Conservation (phyloP, 805 yeast genomes). For the Nakazawaea peltata region DNA sequence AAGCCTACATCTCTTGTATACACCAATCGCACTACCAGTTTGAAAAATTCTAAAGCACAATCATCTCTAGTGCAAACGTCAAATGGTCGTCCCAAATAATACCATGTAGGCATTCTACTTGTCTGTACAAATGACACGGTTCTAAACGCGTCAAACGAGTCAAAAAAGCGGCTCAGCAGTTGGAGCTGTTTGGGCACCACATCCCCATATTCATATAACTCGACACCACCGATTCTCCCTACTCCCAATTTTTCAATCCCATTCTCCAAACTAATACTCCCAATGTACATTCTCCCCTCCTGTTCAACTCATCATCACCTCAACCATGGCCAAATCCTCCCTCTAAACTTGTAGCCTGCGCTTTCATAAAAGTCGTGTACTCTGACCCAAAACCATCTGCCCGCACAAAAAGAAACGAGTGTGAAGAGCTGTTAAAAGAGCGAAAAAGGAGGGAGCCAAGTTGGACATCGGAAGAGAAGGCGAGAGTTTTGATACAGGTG, state of each 20-base stretch:
- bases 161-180: neutral
- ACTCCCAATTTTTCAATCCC: neutral
- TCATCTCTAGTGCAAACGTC: constrained; percentile 2
- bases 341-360: too few relatives aligned
- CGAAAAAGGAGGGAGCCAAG: too few relatives aligned
- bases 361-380: too few relatives aligned
- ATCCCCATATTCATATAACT: neutral
- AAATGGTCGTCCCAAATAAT: constrained; percentile 5
- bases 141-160: constrained; percentile 2
- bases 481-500: too few relatives aligned
- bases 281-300: constrained; percentile 1
- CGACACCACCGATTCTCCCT: neutral
- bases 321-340: too few relatives aligned
- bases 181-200: neutral
- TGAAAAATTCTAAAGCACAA: constrained; percentile 2
- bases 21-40: neutral
- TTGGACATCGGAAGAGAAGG: too few relatives aligned
- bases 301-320: too few relatives aligned
- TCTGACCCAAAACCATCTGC: too few relatives aligned
- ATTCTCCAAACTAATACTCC: neutral
- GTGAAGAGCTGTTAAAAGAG: too few relatives aligned
- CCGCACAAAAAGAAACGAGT: too few relatives aligned
- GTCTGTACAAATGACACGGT: constrained; percentile 3
- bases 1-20: constrained; percentile 3
- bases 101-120: constrained; percentile 6